Percentiles rank a stretch among this genome's conserved stretches.
These are phyloP conservation scores for Trypanosomatidae sp. DNA, from an alignment of 208 protist genomes.

Conservation along the genomic window DNA sequence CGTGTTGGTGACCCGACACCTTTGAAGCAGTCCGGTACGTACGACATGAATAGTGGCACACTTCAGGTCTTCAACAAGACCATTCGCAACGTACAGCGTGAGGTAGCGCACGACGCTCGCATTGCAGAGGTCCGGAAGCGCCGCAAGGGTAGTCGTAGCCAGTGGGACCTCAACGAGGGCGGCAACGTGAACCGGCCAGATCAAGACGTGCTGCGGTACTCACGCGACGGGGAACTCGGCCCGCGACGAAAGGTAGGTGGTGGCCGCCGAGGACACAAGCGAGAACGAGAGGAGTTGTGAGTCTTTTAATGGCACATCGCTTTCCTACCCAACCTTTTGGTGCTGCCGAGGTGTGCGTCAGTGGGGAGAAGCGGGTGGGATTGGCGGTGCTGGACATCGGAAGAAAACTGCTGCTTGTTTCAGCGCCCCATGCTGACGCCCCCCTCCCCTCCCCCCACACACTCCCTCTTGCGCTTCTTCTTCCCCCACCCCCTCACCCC, in stretches of 20 bases:
- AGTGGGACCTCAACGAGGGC: conserved; percentile 57
- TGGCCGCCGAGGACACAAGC: conserved; percentile 19
- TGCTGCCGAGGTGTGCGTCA: background rate
- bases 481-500: no score
- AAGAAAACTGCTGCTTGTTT: background rate
- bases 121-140: conserved; percentile 58
- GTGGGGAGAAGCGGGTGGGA: background rate
- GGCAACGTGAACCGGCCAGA: conserved; percentile 74
- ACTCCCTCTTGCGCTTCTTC: background rate
- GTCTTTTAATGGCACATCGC: background rate
- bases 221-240: conserved; percentile 70
- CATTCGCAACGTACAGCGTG: conserved; percentile 74
- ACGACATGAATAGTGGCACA: conserved; percentile 64
- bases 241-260: conserved; percentile 25
- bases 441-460: background rate
- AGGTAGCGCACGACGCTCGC: conserved; percentile 65
- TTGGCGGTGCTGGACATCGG: background rate
- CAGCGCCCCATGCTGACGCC: background rate
- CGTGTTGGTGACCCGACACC: conserved; percentile 83
- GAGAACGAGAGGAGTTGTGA: conserved; percentile 9
- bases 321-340: background rate
- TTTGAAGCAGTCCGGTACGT: conserved; percentile 79
- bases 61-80: conserved; percentile 86
- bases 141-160: conserved; percentile 43
- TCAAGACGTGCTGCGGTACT: conserved; percentile 56